Evolutionary conservation across 1,284 basidiomycete genomes (phyloP), one percentile per base, ranked within the genome.

Genomic region (Neonothopanus nambi): DNA sequence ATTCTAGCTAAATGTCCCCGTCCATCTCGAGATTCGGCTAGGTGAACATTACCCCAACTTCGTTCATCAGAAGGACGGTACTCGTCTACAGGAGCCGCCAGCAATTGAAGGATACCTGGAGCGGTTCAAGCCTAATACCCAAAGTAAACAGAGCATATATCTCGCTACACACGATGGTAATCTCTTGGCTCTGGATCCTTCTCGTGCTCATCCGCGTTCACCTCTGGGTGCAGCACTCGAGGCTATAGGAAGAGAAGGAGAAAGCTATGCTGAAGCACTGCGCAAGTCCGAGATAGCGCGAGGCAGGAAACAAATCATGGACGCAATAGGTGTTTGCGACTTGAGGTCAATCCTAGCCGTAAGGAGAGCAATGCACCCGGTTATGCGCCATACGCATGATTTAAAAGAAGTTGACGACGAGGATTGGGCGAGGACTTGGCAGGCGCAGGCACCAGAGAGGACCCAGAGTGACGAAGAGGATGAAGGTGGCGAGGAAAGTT

Each of bases 21-120:
- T 84, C 6, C 75, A 81, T 23, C 76, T 95, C 12, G 93, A 95
- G 66, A 71, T 93, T 46, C 80, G 90, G 3, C 65, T 88, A 1
- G 84, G 80, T 18, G 77, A 82, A 46, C 93, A 95, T 67, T 76
- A 74, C 28, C 80, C 84, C 1, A 79, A 76, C 3, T 71, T 74
- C 41, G 64, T 90, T 21, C 75, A 76, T 56, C 67, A 82, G 15
- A 78, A 77, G 54, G 76, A 81, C 56, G 85, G 84, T 43, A 78
- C 70, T 15, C 73, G 70, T 39, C 63, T 91, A 12, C 67, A 77
- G 17, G 89, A 94, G 64, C 92, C 92, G 1, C 81, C 84, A 0
- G 79, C 82, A 1, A 72, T 94, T 42, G 92, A 95, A 68, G 92
- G 92, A 1, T 94, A 88, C 67, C 69, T 93, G 33, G 80, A 89